phyloP scores from a whole-genome alignment of 2,329 filamentous ascomycete genomes.

The Westerdykella ornata region DNA sequence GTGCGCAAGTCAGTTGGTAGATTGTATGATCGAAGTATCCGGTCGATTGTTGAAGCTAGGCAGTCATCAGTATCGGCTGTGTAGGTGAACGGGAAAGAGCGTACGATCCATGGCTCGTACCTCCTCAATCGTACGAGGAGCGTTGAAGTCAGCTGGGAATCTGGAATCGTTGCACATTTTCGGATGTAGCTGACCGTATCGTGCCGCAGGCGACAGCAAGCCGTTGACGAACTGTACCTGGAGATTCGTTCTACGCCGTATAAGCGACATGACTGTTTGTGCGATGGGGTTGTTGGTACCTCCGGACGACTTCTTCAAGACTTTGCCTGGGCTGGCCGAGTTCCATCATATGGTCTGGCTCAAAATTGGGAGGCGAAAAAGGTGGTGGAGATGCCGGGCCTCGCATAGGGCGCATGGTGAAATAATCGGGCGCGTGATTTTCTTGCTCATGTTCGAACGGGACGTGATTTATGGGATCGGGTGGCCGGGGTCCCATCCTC shows the following conservation, averaged over 20 bases:
- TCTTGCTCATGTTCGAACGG: conserved; percentile 8
- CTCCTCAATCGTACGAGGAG: conserved; percentile 17
- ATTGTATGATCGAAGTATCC: conserved; percentile 25
- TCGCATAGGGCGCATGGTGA: conserved; percentile 7
- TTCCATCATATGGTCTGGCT: conserved; percentile 9
- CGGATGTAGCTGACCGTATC: conserved; percentile 27
- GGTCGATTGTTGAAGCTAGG: conserved; percentile 20
- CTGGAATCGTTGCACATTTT: conserved; percentile 25
- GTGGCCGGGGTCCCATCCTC: conserved; percentile 6
- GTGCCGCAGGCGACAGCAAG: conserved; percentile 13
- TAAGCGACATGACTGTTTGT: no score
- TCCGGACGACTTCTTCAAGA: conserved; percentile 15
- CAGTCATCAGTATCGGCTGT: neutral
- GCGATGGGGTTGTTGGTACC: conserved; percentile 3
- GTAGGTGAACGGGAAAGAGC: neutral
- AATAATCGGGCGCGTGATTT: conserved; percentile 12
- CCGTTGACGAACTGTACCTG: conserved; percentile 24
- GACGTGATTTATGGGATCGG: conserved; percentile 6
- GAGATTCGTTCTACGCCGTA: conserved; percentile 16
- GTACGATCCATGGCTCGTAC: conserved; percentile 20
- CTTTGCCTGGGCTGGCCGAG: conserved; percentile 5
- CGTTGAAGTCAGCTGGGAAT: conserved; percentile 28
- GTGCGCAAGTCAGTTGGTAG: conserved; percentile 18
- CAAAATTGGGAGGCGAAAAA: conserved; percentile 10
- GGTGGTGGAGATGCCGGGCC: conserved; percentile 1